Percentiles rank a stretch among this genome's conserved stretches.
These are phyloP conservation scores for Aspergillus viridinutans DNA, from an alignment of 2,329 filamentous ascomycete genomes.

Conservation along the genomic window DNA sequence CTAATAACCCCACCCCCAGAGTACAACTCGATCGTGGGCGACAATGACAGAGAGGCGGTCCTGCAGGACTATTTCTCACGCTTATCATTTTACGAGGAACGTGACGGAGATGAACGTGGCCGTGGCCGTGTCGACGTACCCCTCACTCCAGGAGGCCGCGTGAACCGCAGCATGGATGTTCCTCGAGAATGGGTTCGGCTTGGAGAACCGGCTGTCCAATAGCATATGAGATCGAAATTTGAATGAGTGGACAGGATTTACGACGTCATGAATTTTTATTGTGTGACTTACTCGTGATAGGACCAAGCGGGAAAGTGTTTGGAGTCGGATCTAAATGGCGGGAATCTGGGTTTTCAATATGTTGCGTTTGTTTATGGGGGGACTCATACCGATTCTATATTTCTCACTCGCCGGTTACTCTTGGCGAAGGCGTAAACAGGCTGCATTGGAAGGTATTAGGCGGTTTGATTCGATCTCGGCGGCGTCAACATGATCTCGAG, in stretches of 20 bases:
- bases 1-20: slow-evolving; percentile 76
- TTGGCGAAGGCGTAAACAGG: not conserved
- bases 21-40: slow-evolving; percentile 74
- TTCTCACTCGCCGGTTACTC: not conserved
- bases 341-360: not conserved
- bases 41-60: slow-evolving; percentile 59
- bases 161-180: slow-evolving; percentile 63
- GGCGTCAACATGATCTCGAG: not conserved
- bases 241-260: slow-evolving; percentile 1
- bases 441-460: not conserved
- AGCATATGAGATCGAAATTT: not conserved
- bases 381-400: not conserved
- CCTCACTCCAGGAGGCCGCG: slow-evolving; percentile 58
- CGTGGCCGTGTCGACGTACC: slow-evolving; percentile 52
- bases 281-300: not conserved
- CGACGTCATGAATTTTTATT: slow-evolving; percentile 5
- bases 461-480: not conserved
- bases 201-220: slow-evolving; percentile 25
- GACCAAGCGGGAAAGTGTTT: not conserved
- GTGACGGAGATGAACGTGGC: slow-evolving; percentile 50
- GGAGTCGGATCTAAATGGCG: not conserved
- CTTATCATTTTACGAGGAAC: slow-evolving; percentile 64
- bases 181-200: slow-evolving; percentile 51
- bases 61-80: slow-evolving; percentile 85
- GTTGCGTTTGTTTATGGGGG: not conserved